A percentile compares a stretch with the other conserved stretches of the same genome.
Conservation (phyloP, 176 grass and related monocot genomes). For the Musa acuminata region DNA sequence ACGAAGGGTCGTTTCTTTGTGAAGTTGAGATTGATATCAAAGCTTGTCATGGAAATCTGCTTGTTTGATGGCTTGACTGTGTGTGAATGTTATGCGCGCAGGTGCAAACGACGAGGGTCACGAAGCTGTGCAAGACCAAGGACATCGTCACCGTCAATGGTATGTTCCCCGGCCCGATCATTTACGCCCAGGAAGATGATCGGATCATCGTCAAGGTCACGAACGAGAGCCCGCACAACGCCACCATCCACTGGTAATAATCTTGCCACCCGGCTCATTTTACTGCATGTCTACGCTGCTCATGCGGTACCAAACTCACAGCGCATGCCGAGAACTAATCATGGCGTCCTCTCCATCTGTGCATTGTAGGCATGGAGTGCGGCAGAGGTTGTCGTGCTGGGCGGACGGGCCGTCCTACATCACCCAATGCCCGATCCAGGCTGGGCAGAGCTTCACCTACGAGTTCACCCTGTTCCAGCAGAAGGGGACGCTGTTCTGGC, state of each 20-base stretch:
- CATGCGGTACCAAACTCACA: neutral
- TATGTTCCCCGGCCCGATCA: slow-evolving; percentile 57
- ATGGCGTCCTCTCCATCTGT: neutral
- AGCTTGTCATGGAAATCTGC: too few species aligned
- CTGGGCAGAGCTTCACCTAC: neutral
- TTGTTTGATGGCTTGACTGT: neutral
- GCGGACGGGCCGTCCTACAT: slow-evolving; percentile 15
- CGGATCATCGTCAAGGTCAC: slow-evolving; percentile 56
- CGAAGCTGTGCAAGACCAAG: slow-evolving; percentile 59
- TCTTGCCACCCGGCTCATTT: neutral
- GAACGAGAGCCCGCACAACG: slow-evolving; percentile 56
- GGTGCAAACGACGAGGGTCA: slow-evolving; percentile 22
- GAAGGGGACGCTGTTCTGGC: slow-evolving; percentile 82
- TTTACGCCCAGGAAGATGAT: slow-evolving; percentile 47
- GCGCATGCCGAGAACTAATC: neutral
- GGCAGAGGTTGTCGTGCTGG: neutral
- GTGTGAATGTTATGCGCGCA: neutral
- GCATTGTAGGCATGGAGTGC: slow-evolving; percentile 14
- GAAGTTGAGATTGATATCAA: too few species aligned
- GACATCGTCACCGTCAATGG: slow-evolving; percentile 82
- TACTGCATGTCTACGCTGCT: neutral
- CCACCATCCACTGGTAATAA: slow-evolving; percentile 65
- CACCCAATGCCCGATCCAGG: slow-evolving; percentile 11
- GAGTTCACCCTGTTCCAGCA: slow-evolving; percentile 43
- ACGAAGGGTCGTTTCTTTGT: too few species aligned